Evolutionary conservation across 352 stramenopile species (phyloP).

Genomic region (Vaucheria bursata): DNA sequence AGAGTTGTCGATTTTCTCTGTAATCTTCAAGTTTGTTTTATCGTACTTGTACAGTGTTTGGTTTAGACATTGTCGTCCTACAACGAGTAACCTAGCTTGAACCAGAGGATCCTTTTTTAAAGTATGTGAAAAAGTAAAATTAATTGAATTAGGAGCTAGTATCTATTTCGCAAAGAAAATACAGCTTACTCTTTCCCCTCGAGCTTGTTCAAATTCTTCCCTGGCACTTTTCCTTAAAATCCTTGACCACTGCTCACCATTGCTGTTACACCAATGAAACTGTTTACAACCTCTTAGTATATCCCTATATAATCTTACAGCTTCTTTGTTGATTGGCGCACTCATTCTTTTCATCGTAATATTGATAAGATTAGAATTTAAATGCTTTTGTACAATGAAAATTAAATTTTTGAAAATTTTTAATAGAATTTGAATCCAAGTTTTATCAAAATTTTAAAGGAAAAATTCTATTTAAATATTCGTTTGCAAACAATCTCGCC

Average conservation of each 20-base stretch:
- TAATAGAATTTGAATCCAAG: too few relatives aligned
- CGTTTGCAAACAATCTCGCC: too few relatives aligned
- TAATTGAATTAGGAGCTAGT: too few relatives aligned
- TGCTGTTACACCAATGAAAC: slow-evolving; percentile 53
- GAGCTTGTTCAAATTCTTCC: slow-evolving; percentile 54
- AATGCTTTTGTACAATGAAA: too few relatives aligned
- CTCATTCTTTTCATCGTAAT: too few relatives aligned
- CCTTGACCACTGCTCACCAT: slow-evolving; percentile 51
- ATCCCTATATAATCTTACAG: slow-evolving; percentile 38
- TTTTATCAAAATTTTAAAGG: too few relatives aligned
- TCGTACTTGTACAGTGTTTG: slow-evolving; percentile 49
- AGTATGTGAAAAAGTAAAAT: too few relatives aligned
- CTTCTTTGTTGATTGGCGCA: slow-evolving; percentile 16
- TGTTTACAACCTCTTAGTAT: slow-evolving; percentile 31
- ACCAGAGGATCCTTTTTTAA: slow-evolving; percentile 53
- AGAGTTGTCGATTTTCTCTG: background rate
- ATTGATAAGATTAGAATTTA: too few relatives aligned
- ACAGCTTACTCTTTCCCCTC: slow-evolving; percentile 46
- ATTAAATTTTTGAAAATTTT: too few relatives aligned
- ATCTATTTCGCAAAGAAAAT: too few relatives aligned
- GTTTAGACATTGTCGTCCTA: slow-evolving; percentile 51
- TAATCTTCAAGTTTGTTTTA: background rate
- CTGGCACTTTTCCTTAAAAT: slow-evolving; percentile 49
- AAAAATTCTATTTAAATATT: too few relatives aligned
- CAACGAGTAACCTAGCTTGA: slow-evolving; percentile 50